Base-by-base conservation (phyloP, 495 filamentous ascomycete genomes). In the Podospora tetraspora region DNA sequence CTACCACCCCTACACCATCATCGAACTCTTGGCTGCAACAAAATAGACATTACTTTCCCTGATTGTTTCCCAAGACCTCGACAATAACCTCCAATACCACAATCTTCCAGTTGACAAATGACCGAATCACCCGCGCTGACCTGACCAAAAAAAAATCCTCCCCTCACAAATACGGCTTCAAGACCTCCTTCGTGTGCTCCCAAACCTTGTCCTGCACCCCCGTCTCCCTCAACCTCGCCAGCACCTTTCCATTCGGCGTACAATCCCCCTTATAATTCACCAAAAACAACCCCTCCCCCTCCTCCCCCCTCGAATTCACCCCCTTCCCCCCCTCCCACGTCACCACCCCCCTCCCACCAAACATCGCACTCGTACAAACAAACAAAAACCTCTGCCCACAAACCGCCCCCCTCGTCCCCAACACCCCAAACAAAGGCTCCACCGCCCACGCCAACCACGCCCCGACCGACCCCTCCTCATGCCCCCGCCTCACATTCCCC, bases 341-440 rank as follows among this genome's bases (percentile, higher is more conserved):
- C 13, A 74, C 59, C 1, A 74, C 57, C 1, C 77, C 78, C 7
- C 66, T 70, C 16, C 75, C 77, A 12, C 77, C 78, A 73, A 68
- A 80, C 22, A 66, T 66, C 21, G 68, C 76, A 43, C 77, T 79
- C n/a, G 78, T 80, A 12, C 69, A 43, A 60, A 73, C 67, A 68
- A 75, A 80, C 61, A 80, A 57, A 30, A 75, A 52, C 65, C 75
- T 71, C 70, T 79, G 72, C 30, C 66, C 76, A 8, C 74, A 72
- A 59, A 74, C 77, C 21, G 75, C 71, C 62, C 76, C 37, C 22
- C 69, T 70, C 57, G 70, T 66, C 7, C 24, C 29, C 16, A 73
- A 5, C 1, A 74, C 24, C 27, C 32, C n/a, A 19, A 77, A 61
- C 34, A 77, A 24, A 1, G 69, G 74, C 70, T 66, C 69, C 3